A percentile compares a stretch with the other conserved stretches of the same genome.
Conservation (phyloP, 139 green algal species). For the Chlorella sp. region DNA sequence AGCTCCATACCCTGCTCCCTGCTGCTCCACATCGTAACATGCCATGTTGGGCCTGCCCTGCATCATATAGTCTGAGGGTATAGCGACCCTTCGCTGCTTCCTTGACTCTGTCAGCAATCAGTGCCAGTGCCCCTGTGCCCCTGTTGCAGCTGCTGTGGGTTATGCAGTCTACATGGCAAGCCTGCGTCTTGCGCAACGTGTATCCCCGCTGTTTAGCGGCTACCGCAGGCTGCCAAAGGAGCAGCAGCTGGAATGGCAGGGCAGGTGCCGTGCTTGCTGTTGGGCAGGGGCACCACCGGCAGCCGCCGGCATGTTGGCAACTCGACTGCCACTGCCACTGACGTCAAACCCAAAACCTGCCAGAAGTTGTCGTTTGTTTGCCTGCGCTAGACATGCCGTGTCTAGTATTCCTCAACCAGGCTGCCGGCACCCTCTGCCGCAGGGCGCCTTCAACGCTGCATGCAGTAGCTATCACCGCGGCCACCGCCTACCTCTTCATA, state of each 20-base stretch:
- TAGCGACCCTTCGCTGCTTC: too few relatives aligned
- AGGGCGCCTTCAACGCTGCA: slow-evolving; percentile 39
- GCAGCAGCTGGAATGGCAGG: slow-evolving; percentile 26
- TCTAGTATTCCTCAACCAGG: not conserved
- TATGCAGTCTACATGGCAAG: not conserved
- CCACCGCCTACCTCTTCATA: slow-evolving; percentile 33
- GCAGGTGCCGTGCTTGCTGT: not conserved
- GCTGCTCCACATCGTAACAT: too few relatives aligned
- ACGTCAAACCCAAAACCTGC: too few relatives aligned
- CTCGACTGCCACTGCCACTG: too few relatives aligned
- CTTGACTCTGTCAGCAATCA: too few relatives aligned
- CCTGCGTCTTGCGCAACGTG: not conserved
- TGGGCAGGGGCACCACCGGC: not conserved
- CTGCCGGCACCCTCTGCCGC: not conserved
- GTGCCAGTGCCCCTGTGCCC: too few relatives aligned
- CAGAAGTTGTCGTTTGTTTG: too few relatives aligned
- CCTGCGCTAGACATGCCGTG: too few relatives aligned
- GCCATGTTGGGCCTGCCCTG: too few relatives aligned
- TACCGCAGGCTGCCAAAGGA: slow-evolving; percentile 1
- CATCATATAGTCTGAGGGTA: too few relatives aligned
- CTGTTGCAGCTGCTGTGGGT: not conserved
- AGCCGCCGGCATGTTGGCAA: too few relatives aligned
- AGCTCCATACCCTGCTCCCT: not conserved
- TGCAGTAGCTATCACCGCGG: slow-evolving; percentile 13
- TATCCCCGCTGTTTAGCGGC: not conserved